A percentile compares a stretch with the other conserved stretches of the same genome.
phyloP scores from a whole-genome alignment of 768 basidiomycete genomes.

The Lactifluus rugatus region DNA sequence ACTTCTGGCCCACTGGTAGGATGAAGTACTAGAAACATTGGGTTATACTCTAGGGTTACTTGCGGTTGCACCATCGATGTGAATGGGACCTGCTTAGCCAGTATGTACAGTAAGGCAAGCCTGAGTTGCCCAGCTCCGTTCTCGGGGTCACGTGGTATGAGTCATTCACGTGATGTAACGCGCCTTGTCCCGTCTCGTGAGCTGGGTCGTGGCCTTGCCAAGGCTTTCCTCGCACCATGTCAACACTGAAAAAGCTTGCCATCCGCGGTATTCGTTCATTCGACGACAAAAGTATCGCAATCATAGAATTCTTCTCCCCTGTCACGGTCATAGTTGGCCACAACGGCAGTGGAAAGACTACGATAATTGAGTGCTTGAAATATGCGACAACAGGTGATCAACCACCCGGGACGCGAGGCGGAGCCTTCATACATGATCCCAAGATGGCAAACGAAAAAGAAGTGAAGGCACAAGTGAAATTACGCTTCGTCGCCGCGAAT shows the following conservation, averaged over 20 bases:
- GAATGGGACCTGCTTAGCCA: too few relatives aligned
- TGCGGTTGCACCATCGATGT: too few relatives aligned
- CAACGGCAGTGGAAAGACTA: conserved; percentile 98
- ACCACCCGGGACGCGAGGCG: conserved; percentile 93
- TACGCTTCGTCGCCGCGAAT: conserved; percentile 86
- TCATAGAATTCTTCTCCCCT: conserved; percentile 96
- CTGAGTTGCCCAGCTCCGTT: too few relatives aligned
- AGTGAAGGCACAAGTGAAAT: conserved; percentile 95
- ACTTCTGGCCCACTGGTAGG: too few relatives aligned
- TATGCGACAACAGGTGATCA: conserved; percentile 98
- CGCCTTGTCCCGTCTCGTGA: too few relatives aligned
- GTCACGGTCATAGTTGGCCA: conserved; percentile 98
- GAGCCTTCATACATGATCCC: conserved; percentile 98
- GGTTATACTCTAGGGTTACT: background rate
- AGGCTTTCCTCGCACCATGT: conserved; percentile 37
- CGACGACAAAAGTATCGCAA: conserved; percentile 86
- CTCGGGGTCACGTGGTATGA: background rate
- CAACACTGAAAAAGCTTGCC: conserved; percentile 83
- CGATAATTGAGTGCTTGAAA: conserved; percentile 98
- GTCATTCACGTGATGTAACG: conserved; percentile 4
- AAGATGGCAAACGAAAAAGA: conserved; percentile 99
- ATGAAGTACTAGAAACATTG: too few relatives aligned
- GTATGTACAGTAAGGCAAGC: too few relatives aligned
- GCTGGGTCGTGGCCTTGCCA: too few relatives aligned
- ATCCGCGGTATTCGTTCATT: conserved; percentile 93